phyloP scores from a whole-genome alignment of 2,329 filamentous ascomycete genomes.

The Sphaerulina vaccinii region DNA sequence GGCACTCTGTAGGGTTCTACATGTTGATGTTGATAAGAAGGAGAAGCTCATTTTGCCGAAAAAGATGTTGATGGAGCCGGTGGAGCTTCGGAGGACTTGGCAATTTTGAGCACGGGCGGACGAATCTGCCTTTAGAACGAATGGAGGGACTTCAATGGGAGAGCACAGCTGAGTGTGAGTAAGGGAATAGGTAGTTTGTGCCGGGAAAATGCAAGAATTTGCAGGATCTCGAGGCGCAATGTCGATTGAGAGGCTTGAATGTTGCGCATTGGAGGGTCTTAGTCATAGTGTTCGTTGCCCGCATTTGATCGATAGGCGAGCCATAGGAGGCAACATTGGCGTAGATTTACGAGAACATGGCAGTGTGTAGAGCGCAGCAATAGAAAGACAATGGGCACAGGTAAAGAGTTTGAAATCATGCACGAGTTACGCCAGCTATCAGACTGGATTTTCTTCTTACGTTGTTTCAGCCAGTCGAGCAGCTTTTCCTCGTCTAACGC shows the following conservation, averaged over 20 bases:
- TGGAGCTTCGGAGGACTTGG: constrained; percentile 10
- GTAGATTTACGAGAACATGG: background rate
- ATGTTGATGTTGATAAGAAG: constrained; percentile 10
- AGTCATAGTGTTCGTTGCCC: constrained; percentile 13
- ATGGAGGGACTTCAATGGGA: background rate
- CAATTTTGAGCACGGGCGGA: background rate
- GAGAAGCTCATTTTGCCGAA: constrained; percentile 5
- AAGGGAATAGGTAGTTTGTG: background rate
- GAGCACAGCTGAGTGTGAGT: background rate
- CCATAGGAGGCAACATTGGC: background rate
- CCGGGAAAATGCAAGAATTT: background rate
- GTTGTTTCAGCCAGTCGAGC: constrained; percentile 16
- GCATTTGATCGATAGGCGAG: constrained; percentile 4
- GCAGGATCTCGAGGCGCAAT: background rate
- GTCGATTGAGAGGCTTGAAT: background rate
- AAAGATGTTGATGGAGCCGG: constrained; percentile 7
- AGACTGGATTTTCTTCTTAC: constrained; percentile 22
- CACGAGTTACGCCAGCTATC: constrained; percentile 17
- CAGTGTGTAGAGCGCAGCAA: background rate
- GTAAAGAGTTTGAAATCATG: constrained; percentile 4
- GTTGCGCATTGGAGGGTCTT: background rate
- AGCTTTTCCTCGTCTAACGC: constrained; percentile 15
- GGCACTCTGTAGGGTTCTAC: constrained; percentile 7
- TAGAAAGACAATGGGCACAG: background rate
- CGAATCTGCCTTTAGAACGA: background rate